Base-by-base conservation (phyloP, 495 filamentous ascomycete species). In the Recurvomyces mirabilis region DNA sequence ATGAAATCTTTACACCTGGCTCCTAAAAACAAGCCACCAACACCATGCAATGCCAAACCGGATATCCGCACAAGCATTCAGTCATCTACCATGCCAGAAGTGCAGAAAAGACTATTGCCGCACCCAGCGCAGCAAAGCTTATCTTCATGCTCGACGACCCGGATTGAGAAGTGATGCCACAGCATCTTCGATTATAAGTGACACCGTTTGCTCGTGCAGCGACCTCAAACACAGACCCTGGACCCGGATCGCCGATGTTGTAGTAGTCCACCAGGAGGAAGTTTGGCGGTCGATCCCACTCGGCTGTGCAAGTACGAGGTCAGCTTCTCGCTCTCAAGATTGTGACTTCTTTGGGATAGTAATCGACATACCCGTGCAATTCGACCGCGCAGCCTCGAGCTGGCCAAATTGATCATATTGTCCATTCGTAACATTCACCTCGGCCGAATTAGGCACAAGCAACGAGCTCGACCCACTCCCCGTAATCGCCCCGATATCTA, bases 201-300 rank as follows among this genome's bases (percentile, higher is more conserved):
- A 96, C 85, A 46, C 84, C 82, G 60, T 96, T 96, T 56, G 79
- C 77, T 49, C 69, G 59, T 9, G 89, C 89, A 2, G 88, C 89
- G 29, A 91, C 87, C 56, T 89, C 77, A 56, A 96, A 94, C 31
- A 94, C 89, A 3, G 82, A 81, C n/a, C 89, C 89, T 9, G 33
- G 30, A 43, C 75, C 73, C 40, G 64, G 74, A 11, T 65, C 67
- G 38, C 83, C 86, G 39, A 63, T 62, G 54, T 93, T 82, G 63
- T 89, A 93, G 59, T 84, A 93, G 59, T 96, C 89, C 4, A 94
- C 85, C 20, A 94, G 74, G 6, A 96, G 69, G 54, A 93, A 82
- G 58, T 84, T 94, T 0, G 89, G 89, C 1, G 82, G 70, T 26
- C 81, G 73, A 17, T 68, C 68, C 82, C 84, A 93, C 18, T 64